Evolutionary conservation across 106 monocot species (phyloP).

Genomic region (Allium fistulosum): DNA sequence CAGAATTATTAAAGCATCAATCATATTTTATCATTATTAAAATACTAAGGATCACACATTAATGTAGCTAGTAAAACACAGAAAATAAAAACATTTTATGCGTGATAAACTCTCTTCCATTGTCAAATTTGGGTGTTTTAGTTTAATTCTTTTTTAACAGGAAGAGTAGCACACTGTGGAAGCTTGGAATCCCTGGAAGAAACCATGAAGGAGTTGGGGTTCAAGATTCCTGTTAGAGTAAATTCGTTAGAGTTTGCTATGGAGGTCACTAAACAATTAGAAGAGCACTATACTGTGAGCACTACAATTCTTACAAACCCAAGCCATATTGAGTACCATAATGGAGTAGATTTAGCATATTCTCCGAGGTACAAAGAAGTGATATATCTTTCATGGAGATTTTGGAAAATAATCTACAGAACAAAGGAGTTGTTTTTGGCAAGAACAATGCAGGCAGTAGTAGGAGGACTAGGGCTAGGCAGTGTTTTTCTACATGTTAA

Average conservation of each 20-base stretch:
- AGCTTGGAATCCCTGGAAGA: slow-evolving; percentile 52
- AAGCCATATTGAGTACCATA: background rate
- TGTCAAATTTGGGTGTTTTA: too few relatives aligned
- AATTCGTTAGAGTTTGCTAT: slow-evolving; percentile 78
- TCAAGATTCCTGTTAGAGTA: slow-evolving; percentile 40
- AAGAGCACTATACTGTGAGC: slow-evolving; percentile 13
- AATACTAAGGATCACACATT: too few relatives aligned
- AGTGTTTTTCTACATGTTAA: slow-evolving; percentile 62
- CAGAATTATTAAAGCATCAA: too few relatives aligned
- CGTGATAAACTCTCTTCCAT: too few relatives aligned
- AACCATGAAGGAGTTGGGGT: slow-evolving; percentile 34
- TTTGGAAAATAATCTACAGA: slow-evolving; percentile 74
- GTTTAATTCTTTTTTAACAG: too few relatives aligned
- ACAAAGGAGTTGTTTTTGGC: slow-evolving; percentile 77
- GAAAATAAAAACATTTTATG: too few relatives aligned
- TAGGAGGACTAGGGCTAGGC: slow-evolving; percentile 71
- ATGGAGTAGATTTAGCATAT: background rate
- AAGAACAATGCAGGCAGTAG: slow-evolving; percentile 69
- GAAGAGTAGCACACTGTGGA: slow-evolving; percentile 38
- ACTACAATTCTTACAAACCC: background rate
- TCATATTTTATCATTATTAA: too few relatives aligned
- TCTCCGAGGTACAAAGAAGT: slow-evolving; percentile 46
- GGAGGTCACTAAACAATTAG: slow-evolving; percentile 58
- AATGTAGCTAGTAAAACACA: too few relatives aligned
- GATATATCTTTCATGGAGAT: slow-evolving; percentile 41